Base-by-base conservation (phyloP, 23 red algal genomes). In the Gracilaria gracilis region DNA sequence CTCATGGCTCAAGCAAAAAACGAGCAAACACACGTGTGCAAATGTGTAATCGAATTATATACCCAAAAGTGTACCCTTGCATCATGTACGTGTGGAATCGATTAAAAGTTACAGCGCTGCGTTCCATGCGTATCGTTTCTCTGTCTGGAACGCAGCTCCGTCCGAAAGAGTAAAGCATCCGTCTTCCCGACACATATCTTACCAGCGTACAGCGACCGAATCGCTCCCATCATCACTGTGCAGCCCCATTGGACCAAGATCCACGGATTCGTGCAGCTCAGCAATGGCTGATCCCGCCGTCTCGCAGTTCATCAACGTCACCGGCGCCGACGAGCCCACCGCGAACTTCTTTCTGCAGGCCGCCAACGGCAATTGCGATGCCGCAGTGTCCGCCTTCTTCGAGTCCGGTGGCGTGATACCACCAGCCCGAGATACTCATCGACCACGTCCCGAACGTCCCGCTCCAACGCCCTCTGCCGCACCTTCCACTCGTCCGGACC, bases 371-470 rank as follows among this genome's bases (percentile, higher is more conserved):
- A 46, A 98, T 40, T 65, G 80, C 28, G 83, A 94, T 61, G 88
- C 91, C 17, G 95, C 95, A 1, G 61, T 98, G 4, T 65, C 86
- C 55, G 70, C 85, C 38, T 98, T 90, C 67, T 94, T 98, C 57
- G 95, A 94, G 61, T 58, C 84, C 57, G 81, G 57, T 14, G 83
- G 77, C 15, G 84, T 76, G 37, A 48, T 76, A 23, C 79, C 86
- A 0, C 71, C 67, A 16, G 28, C 49, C 20, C 46, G 69, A 50
- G 71, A 54, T 46, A 21, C 53, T 36, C 39, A 21, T 19, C 36
- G 59, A 47, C 0, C 34, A 29, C 71, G 69, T 25, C 54, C 77
- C 69, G 75, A 39, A 28, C 53, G 57, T 17, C 49, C 79, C 11
- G 54, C 82, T 57, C 36, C 85, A 1, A 71, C 62, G 21, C 75